Conservation (phyloP, 257 asterid species). For the Haberlea rhodopensis region DNA sequence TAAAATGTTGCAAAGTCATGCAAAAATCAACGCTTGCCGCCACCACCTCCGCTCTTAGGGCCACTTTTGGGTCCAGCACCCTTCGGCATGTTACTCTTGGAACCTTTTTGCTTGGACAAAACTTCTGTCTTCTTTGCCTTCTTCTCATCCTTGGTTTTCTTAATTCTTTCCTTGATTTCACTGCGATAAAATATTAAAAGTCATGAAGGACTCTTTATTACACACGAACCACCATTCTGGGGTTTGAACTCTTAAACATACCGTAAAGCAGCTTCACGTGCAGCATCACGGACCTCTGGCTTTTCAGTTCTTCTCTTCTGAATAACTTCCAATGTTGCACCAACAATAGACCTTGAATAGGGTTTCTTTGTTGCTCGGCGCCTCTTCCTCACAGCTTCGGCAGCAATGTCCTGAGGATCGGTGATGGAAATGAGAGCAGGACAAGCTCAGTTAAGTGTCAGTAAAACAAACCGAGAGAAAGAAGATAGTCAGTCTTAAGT, state of each 20-base stretch:
- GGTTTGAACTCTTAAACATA: constrained; percentile 8
- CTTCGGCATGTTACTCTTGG: constrained; percentile 46
- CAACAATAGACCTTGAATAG: constrained; percentile 65
- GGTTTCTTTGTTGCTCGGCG: constrained; percentile 60
- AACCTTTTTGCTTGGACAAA: constrained; percentile 43
- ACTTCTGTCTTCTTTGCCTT: constrained; percentile 56
- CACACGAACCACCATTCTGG: not conserved
- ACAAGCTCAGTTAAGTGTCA: not conserved
- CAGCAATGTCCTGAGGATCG: constrained; percentile 42
- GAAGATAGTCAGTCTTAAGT: not conserved
- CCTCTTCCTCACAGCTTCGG: constrained; percentile 56
- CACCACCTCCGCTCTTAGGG: constrained; percentile 57
- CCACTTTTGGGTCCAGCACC: constrained; percentile 47
- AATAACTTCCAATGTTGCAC: constrained; percentile 63
- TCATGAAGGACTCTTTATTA: not conserved
- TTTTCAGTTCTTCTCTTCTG: constrained; percentile 60
- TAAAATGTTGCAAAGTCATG: not conserved
- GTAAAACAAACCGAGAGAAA: not conserved
- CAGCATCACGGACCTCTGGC: constrained; percentile 68
- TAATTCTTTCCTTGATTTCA: constrained; percentile 63
- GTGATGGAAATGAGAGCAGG: not conserved
- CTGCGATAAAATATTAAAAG: constrained; percentile 21
- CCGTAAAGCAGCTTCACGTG: constrained; percentile 68
- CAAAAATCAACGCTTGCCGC: constrained; percentile 45
- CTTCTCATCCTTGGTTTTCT: constrained; percentile 69